phyloP scores from a whole-genome alignment of 768 basidiomycete genomes.

The Mycena vitilis region DNA sequence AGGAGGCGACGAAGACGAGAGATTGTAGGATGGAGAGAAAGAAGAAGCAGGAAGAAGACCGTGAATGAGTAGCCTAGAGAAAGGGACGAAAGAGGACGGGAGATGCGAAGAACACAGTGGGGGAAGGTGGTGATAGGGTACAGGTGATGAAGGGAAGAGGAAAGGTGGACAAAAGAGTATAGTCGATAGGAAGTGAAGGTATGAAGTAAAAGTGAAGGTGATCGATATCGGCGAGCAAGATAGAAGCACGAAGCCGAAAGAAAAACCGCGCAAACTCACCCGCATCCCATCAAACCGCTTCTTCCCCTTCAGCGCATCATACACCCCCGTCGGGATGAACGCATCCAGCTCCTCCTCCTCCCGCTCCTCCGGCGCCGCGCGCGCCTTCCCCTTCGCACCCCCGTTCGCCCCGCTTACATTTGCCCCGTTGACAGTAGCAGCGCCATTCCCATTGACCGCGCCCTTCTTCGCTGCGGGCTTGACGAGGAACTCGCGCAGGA shows the following conservation, averaged over 20 bases:
- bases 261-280: slow-evolving; percentile 56
- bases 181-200: too few species aligned
- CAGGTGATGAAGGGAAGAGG: not conserved
- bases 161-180: not conserved
- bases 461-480: slow-evolving; percentile 42
- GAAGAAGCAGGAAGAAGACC: not conserved
- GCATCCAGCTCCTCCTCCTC: slow-evolving; percentile 68
- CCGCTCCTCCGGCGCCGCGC: slow-evolving; percentile 48
- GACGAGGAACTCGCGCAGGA: slow-evolving; percentile 80
- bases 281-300: slow-evolving; percentile 94
- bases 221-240: too few species aligned
- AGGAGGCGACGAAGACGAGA: too few species aligned
- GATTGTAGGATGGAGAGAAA: not conserved
- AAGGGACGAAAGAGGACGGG: not conserved
- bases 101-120: too few species aligned
- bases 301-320: slow-evolving; percentile 94
- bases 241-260: too few species aligned
- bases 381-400: slow-evolving; percentile 54
- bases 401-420: not conserved
- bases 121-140: too few species aligned
- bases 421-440: not conserved
- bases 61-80: not conserved
- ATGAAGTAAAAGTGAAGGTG: too few species aligned
- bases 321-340: slow-evolving; percentile 88
- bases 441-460: slow-evolving; percentile 17